phyloP scores from a whole-genome alignment of 345 rosid species.

The Camelina sativa region DNA sequence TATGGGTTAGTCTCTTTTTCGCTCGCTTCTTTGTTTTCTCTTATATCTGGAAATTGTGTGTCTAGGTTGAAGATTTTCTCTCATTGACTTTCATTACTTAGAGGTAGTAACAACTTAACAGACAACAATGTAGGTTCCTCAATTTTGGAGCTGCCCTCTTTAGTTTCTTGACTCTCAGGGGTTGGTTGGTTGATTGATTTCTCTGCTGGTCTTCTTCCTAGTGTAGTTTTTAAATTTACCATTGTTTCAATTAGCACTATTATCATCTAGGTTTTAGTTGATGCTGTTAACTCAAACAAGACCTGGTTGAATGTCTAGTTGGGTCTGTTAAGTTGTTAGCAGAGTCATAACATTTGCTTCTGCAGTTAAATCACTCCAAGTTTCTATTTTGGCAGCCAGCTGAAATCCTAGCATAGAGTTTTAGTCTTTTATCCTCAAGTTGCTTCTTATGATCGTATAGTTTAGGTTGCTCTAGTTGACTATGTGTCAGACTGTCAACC shows the following conservation, averaged over 20 bases:
- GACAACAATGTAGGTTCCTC: constrained; percentile 8
- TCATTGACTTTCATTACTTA: constrained; percentile 4
- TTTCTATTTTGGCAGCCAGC: neutral
- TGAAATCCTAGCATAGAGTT: neutral
- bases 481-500: constrained; percentile 1
- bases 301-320: neutral
- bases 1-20: constrained; percentile 57
- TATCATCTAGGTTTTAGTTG: neutral
- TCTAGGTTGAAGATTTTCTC: constrained; percentile 11
- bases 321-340: neutral
- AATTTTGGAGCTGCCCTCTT: neutral
- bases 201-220: constrained; percentile 2
- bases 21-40: neutral
- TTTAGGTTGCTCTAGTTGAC: constrained; percentile 1
- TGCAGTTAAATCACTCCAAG: neutral
- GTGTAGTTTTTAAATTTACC: constrained; percentile 1
- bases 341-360: neutral
- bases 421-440: neutral
- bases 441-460: neutral
- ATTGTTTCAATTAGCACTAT: constrained; percentile 11
- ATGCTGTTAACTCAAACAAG: constrained; percentile 4
- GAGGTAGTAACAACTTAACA: neutral
- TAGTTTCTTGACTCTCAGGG: constrained; percentile 12
- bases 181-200: constrained; percentile 15
- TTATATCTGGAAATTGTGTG: neutral